These are phyloP conservation scores for Pythium sukuiense DNA, from an alignment of 352 stramenopile species.

Conservation along the genomic window DNA sequence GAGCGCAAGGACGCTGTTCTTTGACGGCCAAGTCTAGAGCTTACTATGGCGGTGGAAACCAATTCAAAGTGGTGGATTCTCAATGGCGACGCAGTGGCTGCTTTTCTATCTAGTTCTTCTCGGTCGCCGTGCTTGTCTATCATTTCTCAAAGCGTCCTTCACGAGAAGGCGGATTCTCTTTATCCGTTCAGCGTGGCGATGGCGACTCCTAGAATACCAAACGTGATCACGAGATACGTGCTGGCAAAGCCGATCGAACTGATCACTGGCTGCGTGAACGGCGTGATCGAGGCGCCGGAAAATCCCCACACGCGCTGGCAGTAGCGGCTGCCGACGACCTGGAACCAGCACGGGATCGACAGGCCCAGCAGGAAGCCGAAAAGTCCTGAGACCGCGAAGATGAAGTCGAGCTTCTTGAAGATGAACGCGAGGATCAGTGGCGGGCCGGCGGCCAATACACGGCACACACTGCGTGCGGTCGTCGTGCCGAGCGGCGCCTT, in stretches of 20 bases:
- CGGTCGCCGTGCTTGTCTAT: background rate
- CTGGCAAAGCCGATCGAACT: conserved; percentile 66
- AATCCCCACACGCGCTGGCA: conserved; percentile 74
- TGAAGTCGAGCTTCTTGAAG: conserved; percentile 89
- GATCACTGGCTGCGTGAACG: conserved; percentile 62
- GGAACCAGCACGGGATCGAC: conserved; percentile 84
- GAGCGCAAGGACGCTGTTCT: too few relatives aligned
- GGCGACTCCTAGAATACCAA: conserved; percentile 64
- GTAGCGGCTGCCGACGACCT: conserved; percentile 80
- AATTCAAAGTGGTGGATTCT: too few relatives aligned
- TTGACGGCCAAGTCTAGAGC: too few relatives aligned
- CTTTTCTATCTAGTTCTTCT: conserved; percentile 2
- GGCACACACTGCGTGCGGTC: conserved; percentile 54
- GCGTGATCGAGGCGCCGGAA: conserved; percentile 62
- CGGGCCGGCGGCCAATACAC: conserved; percentile 60
- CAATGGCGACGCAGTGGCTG: too few relatives aligned
- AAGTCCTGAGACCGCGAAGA: conserved; percentile 74
- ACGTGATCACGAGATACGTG: conserved; percentile 62
- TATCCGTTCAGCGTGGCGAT: conserved; percentile 63
- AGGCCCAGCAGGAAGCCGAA: conserved; percentile 80
- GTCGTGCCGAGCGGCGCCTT: conserved; percentile 47
- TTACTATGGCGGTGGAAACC: too few relatives aligned
- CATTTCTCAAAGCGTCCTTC: too few relatives aligned
- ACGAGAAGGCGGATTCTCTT: too few relatives aligned
- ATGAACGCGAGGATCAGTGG: conserved; percentile 73